phyloP scores from a whole-genome alignment of 805 yeast genomes.

The Candida michaelii region DNA sequence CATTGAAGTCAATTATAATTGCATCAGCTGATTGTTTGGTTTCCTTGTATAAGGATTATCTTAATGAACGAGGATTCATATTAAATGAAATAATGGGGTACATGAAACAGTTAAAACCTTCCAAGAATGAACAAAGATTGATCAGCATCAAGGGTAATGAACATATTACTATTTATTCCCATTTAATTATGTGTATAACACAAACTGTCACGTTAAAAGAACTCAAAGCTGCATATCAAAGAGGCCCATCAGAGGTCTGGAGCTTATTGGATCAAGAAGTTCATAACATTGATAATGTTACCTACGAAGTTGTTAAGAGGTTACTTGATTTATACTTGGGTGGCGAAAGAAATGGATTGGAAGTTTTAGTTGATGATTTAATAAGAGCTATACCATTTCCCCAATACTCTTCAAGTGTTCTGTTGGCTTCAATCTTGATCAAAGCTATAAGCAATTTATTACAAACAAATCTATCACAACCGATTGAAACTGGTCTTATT shows the following conservation, averaged over 20 bases:
- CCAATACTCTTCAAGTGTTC: conserved; percentile 2
- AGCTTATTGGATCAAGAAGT: background rate
- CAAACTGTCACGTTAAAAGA: conserved; percentile 4
- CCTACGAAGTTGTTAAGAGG: background rate
- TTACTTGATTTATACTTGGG: background rate
- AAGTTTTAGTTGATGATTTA: conserved; percentile 7
- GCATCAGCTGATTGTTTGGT: conserved; percentile 1
- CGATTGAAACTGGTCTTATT: conserved; percentile 9
- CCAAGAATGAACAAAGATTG: conserved; percentile 5
- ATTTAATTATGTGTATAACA: conserved; percentile 6
- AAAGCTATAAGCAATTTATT: background rate
- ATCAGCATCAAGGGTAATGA: background rate
- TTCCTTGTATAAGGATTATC: conserved; percentile 7
- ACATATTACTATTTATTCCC: conserved; percentile 3
- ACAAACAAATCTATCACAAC: background rate
- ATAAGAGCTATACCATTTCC: background rate
- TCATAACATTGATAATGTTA: background rate
- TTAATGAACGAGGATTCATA: conserved; percentile 11
- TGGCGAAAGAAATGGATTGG: conserved; percentile 3
- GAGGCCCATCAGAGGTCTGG: background rate
- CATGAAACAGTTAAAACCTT: background rate
- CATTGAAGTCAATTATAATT: background rate
- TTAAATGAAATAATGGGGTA: conserved; percentile 1
- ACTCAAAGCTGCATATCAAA: background rate
- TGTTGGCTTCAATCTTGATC: background rate